Conservation (phyloP, 352 stramenopile species). For the Phytophthora capsici region DNA sequence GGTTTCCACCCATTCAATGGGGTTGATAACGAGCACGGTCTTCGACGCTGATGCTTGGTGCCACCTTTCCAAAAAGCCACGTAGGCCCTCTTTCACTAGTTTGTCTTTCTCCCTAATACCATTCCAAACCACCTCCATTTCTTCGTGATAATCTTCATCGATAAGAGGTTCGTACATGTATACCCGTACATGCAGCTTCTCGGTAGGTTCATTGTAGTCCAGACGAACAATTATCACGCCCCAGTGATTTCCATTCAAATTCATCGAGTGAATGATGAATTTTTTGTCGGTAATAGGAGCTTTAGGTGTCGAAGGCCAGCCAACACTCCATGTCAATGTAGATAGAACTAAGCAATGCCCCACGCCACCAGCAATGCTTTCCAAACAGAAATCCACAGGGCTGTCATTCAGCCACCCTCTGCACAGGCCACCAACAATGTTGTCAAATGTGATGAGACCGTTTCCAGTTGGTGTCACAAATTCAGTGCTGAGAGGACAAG, state of each 20-base stretch:
- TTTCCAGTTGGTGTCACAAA: not conserved
- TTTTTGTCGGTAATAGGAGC: not conserved
- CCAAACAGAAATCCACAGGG: conserved; percentile 5
- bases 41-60: not conserved
- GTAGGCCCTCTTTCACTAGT: not conserved
- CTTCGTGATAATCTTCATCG: conserved; percentile 8
- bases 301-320: too few species aligned
- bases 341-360: not conserved
- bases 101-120: not conserved
- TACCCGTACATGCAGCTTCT: not conserved
- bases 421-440: conserved; percentile 14
- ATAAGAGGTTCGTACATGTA: conserved; percentile 14
- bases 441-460: conserved; percentile 3
- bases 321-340: not conserved
- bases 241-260: conserved; percentile 13
- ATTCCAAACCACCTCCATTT: conserved; percentile 6
- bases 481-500: not conserved
- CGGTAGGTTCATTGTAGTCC: not conserved
- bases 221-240: conserved; percentile 6
- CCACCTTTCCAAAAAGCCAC: conserved; percentile 4
- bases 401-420: conserved; percentile 12
- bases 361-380: too few species aligned
- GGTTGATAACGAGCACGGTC: not conserved
- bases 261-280: conserved; percentile 5
- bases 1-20: not conserved